A percentile compares a stretch with the other conserved stretches of the same genome.
Evolutionary conservation across 805 yeast species (phyloP).

Genomic region (Lachancea meyersii): DNA sequence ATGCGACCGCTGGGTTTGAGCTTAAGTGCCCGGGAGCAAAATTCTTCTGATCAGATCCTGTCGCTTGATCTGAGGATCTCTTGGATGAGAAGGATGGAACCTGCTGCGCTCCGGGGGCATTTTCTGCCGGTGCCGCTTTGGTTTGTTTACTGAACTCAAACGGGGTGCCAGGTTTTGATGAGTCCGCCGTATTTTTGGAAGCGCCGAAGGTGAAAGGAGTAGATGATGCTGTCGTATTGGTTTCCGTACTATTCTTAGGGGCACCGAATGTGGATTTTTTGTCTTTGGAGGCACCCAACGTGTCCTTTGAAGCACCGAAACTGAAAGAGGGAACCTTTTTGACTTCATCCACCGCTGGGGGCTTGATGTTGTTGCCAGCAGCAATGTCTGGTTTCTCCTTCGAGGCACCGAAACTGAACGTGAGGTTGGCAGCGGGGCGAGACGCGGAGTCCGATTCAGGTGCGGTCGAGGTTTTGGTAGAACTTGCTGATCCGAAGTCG

Average conservation of each 20-base stretch:
- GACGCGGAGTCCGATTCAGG: not conserved
- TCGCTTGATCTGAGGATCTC: not conserved
- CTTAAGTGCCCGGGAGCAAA: not conserved
- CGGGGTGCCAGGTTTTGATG: not conserved
- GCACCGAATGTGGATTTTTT: not conserved
- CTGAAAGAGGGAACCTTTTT: not conserved
- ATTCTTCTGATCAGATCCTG: not conserved
- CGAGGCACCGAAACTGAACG: conserved; percentile 6
- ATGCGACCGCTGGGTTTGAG: not conserved
- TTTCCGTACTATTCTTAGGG: not conserved
- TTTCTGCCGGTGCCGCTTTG: not conserved
- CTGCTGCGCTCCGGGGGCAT: not conserved
- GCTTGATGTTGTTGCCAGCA: not conserved
- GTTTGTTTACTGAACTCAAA: not conserved
- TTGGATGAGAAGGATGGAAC: conserved; percentile 3
- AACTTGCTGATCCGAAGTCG: not conserved
- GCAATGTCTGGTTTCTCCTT: not conserved
- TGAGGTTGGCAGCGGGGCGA: conserved; percentile 7
- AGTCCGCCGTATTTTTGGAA: not conserved
- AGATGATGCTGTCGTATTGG: not conserved
- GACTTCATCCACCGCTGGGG: not conserved
- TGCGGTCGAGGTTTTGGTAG: not conserved
- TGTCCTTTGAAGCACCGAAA: not conserved
- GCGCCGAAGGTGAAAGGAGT: conserved; percentile 9
- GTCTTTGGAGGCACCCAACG: not conserved